Base-by-base conservation (phyloP, 2,329 filamentous ascomycete genomes). In the Lachnellula subtilissima region DNA sequence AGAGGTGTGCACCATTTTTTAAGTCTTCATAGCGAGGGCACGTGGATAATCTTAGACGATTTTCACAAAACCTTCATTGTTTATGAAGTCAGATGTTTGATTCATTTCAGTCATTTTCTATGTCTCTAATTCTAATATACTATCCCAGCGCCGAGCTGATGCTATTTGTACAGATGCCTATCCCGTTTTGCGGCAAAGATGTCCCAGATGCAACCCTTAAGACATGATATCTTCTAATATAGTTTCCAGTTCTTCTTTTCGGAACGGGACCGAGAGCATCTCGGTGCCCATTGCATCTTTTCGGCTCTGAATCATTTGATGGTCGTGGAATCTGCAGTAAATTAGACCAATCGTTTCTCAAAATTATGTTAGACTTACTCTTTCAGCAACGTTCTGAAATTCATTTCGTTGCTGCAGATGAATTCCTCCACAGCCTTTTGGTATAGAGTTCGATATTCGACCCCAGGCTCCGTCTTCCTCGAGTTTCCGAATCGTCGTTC, bases 341-440 rank as follows among this genome's bases (percentile, higher is more conserved):
- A 69, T 76, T 58, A 73, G 67, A 49, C 56, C 22, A 12, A 37
- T 51, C 2, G 2, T 19, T 39, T 28, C 37, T 28, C 4, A 14
- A 6, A 52, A 25, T 3, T n/a, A 36, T 46, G 50, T 47, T 22
- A 17, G 37, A 74, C 84, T 60, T 73, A 94, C 81, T 99, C 94
- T 74, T 97, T 97, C 60, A 99, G 74, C 69, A 99, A 72, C 25
- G 92, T 96, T 58, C 94, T 82, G 75, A 97, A 97, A 60, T 90
- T 91, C 82, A 97, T 91, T 75, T 97, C 94, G 58, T 89, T 96
- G 65, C 89, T 94, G 71, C 93, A 97, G 50, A 99, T 94, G 71
- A 99, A 97, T 69, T 96, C 91, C 73, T 97, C 92, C 5, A 93
- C 88, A 2, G 94, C 92, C 75, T 96, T 97, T 70, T 96, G 91